Evolutionary conservation across 2,329 filamentous ascomycete genomes (phyloP), one percentile per base, ranked within the genome.

Genomic region (Cladophialophora psammophila): DNA sequence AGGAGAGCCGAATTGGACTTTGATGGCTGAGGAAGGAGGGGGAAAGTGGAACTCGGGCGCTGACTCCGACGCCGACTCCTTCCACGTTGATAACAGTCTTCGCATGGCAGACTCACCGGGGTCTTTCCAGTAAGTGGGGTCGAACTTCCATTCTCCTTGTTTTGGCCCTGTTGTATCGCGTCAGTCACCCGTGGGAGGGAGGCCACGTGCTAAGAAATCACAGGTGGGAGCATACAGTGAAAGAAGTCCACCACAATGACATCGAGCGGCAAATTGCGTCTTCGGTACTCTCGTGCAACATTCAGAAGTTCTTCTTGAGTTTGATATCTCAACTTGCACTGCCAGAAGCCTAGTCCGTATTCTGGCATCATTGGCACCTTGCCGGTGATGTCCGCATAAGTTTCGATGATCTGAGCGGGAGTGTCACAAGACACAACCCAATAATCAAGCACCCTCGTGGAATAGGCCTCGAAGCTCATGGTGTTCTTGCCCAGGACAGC

Each of bases 241-340:
- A 90, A 90, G 74, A 87, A 90, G 72, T 90, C 88, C 42, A 87
- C 79, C 0, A 90, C 88, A n/a, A 90, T 89, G 2, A 90, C 73
- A 72, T 90, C 87, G 18, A 90, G 79, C 0, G 88, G 88, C 15
- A 90, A 74, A 0, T 84, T 74, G 1, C 87, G 78, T 36, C 78
- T 76, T 60, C 82, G 83, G 69, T 90, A 87, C 72, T 90, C 87
- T 5, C 88, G 76, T 0, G 88, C 88, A 0, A 90, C 83, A 5
- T 79, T 75, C 0, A 90, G 79, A 0, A 90, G 74, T 73, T 91
- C 87, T 18, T 89, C 87, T 72, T 90, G 88, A 0, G 85, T 90
- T 75, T 87, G 85, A 71, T 90, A 90, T 0, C 88, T 81, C 10
- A 90, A 78, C 75, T 89, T 90, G 76, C 87, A 89, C 74, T 90